Base-by-base conservation (phyloP, 805 yeast genomes). In the Sugiyamaella mastotermitis region DNA sequence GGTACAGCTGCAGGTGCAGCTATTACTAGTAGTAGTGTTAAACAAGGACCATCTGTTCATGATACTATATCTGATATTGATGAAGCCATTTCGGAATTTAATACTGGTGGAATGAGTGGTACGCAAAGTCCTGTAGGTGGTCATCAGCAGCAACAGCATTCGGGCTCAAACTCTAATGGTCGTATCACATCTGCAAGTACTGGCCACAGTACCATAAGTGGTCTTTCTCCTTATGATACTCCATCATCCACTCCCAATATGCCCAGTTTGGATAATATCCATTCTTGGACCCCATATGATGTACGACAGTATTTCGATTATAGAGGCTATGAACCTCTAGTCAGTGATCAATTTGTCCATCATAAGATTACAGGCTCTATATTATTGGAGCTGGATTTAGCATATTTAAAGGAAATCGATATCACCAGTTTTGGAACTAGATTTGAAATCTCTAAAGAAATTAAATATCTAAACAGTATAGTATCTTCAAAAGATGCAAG, bases 371-470 rank as follows among this genome's bases (percentile, higher is more conserved):
- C 88, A 1, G 98, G 98, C 20, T 65, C 76, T 4, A 90, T 92
- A 38, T 62, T 92, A 31, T 67, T 92, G 37, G 94, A 88, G 60
- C 69, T 92, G 45, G 97, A 90, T 53, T 68, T 90, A 45, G 72
- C 85, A 1, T 83, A 83, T 52, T 69, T 92, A 52, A 92, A 90
- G 57, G 99, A 92, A 60, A 66, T 92, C 41, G 98, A 88, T 40
- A 90, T 92, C 37, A 71, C 76, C 34, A 83, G 95, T 3, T 92
- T 92, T 64, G 99, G 99, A 19, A 88, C 96, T 0, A 72, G 99
- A 47, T 92, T 87, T 61, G 96, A 88, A 58, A 76, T 92, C 33
- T 80, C 77, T 60, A 87, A 86, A 55, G 95, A 85, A 56, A 90
- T 92, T 51, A 94, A 85, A 57, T 73, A 77, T 25, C 52, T 56